Conservation (phyloP, 2,329 filamentous ascomycete genomes). For the Setomelanomma holmii region DNA sequence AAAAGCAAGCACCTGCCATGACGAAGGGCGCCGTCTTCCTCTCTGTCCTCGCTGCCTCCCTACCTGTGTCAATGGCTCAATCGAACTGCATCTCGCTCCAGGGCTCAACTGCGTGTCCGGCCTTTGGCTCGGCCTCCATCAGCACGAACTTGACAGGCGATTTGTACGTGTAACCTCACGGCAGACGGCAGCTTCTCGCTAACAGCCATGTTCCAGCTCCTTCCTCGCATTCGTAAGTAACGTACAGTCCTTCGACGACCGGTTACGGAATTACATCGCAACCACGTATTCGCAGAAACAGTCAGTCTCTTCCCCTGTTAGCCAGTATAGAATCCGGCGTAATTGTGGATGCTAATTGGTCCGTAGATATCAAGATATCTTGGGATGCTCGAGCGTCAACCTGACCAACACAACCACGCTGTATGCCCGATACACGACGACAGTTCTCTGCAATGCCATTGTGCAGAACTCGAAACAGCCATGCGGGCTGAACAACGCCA, state of each 20-base stretch:
- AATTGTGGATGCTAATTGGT: conserved; percentile 41
- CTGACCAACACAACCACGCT: conserved; percentile 78
- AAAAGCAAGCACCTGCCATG: conserved; percentile 25
- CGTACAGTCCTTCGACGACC: conserved; percentile 76
- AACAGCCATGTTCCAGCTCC: conserved; percentile 62
- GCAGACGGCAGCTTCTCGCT: conserved; percentile 26
- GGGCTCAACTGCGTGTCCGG: conserved; percentile 73
- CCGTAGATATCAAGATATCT: conserved; percentile 76
- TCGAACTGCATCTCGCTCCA: conserved; percentile 70
- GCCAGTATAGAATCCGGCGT: neutral
- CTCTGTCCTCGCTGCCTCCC: conserved; percentile 34
- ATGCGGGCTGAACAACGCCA: conserved; percentile 70
- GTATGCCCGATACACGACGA: conserved; percentile 93
- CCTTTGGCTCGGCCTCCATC: conserved; percentile 75
- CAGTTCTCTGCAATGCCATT: conserved; percentile 90
- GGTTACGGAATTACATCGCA: conserved; percentile 75
- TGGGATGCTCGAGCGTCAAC: conserved; percentile 82
- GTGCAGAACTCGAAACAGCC: conserved; percentile 82
- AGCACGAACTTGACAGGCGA: conserved; percentile 69
- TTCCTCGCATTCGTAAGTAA: conserved; percentile 86
- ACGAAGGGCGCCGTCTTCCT: conserved; percentile 29
- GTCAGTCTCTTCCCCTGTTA: conserved; percentile 59
- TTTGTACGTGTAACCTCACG: conserved; percentile 62
- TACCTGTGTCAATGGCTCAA: conserved; percentile 48
- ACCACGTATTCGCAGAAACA: conserved; percentile 78